Conservation (phyloP, 345 rosid species). For the Linum usitatissimum region DNA sequence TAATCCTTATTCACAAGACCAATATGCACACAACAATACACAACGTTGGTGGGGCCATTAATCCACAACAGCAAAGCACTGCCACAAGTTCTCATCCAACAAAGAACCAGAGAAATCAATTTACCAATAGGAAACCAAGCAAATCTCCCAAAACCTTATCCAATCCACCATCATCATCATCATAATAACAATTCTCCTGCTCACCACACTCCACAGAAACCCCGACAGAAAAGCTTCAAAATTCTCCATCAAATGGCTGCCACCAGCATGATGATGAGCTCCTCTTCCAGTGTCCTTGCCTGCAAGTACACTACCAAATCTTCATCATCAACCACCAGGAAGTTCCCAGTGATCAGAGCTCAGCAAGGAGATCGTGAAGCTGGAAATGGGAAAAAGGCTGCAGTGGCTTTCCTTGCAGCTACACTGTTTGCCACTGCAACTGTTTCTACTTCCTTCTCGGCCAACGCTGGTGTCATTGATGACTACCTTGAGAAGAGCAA, state of each 20-base stretch:
- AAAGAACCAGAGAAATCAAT: no score
- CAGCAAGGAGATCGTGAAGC: constrained; percentile 15
- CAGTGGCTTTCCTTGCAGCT: constrained; percentile 58
- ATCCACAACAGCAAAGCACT: no score
- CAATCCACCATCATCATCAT: background rate
- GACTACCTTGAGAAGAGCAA: constrained; percentile 97
- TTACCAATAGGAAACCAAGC: background rate
- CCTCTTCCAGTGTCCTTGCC: constrained; percentile 55
- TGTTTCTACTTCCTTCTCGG: constrained; percentile 39
- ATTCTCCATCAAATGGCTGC: background rate
- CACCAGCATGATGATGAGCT: background rate
- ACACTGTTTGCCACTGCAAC: constrained; percentile 56
- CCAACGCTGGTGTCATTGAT: constrained; percentile 74
- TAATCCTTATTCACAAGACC: no score
- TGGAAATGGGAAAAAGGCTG: constrained; percentile 61
- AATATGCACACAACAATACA: no score
- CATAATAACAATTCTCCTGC: background rate
- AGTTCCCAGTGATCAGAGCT: constrained; percentile 47
- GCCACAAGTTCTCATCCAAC: no score
- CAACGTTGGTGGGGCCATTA: no score
- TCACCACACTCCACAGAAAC: background rate
- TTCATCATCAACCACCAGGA: constrained; percentile 23
- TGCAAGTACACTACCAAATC: constrained; percentile 54
- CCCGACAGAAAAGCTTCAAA: background rate
- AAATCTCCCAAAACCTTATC: background rate